Evolutionary conservation across 805 yeast species (phyloP).

Genomic region (Wickerhamomyces canadensis): DNA sequence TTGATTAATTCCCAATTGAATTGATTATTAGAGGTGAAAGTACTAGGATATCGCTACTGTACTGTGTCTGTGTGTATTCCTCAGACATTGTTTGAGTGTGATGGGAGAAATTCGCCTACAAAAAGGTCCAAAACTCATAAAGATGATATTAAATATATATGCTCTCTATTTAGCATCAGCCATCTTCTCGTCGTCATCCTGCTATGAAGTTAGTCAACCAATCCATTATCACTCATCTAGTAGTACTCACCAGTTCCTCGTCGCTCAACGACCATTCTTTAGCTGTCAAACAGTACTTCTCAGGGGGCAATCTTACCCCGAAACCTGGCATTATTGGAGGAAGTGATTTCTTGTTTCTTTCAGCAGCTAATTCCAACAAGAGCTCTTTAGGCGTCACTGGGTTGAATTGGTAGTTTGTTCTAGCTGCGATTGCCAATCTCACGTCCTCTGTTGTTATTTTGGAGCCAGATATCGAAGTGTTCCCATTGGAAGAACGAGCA

Average conservation of each 20-base stretch:
- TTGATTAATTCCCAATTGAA: too few relatives aligned
- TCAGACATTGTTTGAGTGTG: too few relatives aligned
- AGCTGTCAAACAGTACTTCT: slow-evolving; percentile 89
- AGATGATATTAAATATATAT: too few relatives aligned
- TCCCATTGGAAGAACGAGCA: slow-evolving; percentile 41
- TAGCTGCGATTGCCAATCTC: slow-evolving; percentile 85
- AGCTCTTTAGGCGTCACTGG: slow-evolving; percentile 94
- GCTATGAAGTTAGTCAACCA: neutral
- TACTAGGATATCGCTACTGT: too few relatives aligned
- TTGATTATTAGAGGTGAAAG: too few relatives aligned
- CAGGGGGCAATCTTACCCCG: slow-evolving; percentile 95
- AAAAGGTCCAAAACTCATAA: too few relatives aligned
- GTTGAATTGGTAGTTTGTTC: slow-evolving; percentile 94
- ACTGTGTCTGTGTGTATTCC: too few relatives aligned
- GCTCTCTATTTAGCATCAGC: slow-evolving; percentile 12
- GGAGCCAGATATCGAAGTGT: slow-evolving; percentile 32
- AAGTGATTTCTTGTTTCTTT: slow-evolving; percentile 80
- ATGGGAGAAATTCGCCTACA: too few relatives aligned
- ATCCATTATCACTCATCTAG: too few relatives aligned
- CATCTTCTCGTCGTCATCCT: slow-evolving; percentile 21
- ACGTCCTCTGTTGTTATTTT: slow-evolving; percentile 83
- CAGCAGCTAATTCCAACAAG: slow-evolving; percentile 84
- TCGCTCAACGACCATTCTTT: slow-evolving; percentile 66
- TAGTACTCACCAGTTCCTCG: slow-evolving; percentile 26
- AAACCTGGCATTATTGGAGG: slow-evolving; percentile 89